Percentiles rank a stretch among this genome's conserved stretches.
phyloP scores from a whole-genome alignment of 495 filamentous ascomycete genomes.

The Schizothecium vesticola region DNA sequence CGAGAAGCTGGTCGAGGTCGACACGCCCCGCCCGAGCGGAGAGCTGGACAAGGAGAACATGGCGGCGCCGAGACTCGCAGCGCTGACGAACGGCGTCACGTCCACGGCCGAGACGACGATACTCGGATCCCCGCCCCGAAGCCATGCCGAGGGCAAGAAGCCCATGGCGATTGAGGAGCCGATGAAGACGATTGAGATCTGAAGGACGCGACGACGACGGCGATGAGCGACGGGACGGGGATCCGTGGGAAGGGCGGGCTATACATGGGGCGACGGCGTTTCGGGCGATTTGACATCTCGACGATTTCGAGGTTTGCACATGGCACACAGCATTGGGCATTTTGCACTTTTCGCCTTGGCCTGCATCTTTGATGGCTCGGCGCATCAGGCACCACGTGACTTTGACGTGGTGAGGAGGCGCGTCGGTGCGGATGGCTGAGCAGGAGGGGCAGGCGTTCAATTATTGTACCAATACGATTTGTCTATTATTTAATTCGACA shows the following conservation, averaged over 20 bases:
- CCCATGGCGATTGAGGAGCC: constrained; percentile 36
- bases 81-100: constrained; percentile 29
- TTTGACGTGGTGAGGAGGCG: neutral
- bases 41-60: constrained; percentile 36
- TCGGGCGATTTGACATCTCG: constrained; percentile 6
- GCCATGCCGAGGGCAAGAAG: constrained; percentile 33
- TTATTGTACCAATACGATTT: constrained; percentile 14
- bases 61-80: constrained; percentile 22
- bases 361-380: neutral
- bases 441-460: neutral
- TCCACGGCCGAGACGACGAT: constrained; percentile 17
- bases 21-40: constrained; percentile 47
- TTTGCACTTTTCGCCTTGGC: neutral
- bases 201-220: constrained; percentile 9
- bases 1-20: constrained; percentile 41
- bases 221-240: constrained; percentile 2
- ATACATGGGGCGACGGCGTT: constrained; percentile 9
- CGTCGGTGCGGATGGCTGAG: neutral
- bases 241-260: constrained; percentile 2
- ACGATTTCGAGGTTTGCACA: neutral
- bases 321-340: constrained; percentile 8
- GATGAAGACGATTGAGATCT: constrained; percentile 59
- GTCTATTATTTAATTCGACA: constrained; percentile 9
- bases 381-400: neutral
- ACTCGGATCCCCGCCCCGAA: constrained; percentile 13